These are phyloP conservation scores for Coprinellus micaceus DNA, from an alignment of 768 basidiomycete genomes.

Conservation along the genomic window DNA sequence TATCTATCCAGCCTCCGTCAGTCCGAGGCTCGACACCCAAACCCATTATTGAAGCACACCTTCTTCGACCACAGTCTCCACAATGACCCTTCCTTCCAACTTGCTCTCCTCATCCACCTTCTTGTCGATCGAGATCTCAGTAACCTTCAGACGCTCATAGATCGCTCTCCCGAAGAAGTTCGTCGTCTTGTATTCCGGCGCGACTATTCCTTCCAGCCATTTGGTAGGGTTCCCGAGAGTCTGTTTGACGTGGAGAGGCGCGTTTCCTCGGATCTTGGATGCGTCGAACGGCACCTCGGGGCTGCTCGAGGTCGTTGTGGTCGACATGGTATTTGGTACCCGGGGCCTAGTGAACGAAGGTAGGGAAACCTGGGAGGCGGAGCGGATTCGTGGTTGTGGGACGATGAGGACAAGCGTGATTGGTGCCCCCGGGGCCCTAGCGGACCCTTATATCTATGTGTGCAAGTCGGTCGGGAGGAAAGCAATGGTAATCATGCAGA, in stretches of 20 bases:
- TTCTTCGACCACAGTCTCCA: constrained; percentile 37
- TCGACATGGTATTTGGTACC: background rate
- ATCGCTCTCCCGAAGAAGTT: constrained; percentile 20
- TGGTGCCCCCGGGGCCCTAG: too few species aligned
- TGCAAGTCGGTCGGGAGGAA: too few species aligned
- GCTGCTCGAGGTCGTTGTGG: background rate
- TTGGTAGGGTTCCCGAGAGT: constrained; percentile 17
- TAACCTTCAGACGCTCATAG: constrained; percentile 24
- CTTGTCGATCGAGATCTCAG: constrained; percentile 34
- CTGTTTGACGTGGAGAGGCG: constrained; percentile 18
- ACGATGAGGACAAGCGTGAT: background rate
- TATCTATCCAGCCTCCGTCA: constrained; percentile 33
- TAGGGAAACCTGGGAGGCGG: background rate
- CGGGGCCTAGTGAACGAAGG: background rate
- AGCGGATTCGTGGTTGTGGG: background rate
- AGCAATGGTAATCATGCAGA: too few species aligned
- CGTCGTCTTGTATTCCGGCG: constrained; percentile 5
- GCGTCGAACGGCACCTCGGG: background rate
- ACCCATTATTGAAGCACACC: constrained; percentile 24
- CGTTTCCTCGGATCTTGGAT: constrained; percentile 18
- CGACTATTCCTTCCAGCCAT: constrained; percentile 12
- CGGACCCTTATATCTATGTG: too few species aligned
- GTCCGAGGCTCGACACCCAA: background rate
- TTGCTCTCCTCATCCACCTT: constrained; percentile 41
- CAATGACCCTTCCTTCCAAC: constrained; percentile 40